Evolutionary conservation across 345 rosid species (phyloP).

Genomic region (Hypericum perforatum): DNA sequence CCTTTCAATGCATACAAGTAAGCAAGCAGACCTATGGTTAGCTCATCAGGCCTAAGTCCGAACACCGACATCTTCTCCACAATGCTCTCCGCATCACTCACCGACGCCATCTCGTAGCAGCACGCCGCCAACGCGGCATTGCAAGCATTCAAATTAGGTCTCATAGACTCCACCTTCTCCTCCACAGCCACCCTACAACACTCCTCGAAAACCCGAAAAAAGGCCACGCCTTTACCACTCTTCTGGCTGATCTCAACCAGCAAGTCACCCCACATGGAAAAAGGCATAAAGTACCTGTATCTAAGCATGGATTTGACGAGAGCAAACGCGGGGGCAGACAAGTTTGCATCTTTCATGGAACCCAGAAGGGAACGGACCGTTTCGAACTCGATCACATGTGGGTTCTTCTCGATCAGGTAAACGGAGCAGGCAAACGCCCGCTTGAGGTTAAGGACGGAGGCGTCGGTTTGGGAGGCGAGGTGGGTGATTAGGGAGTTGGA

Average conservation of each 20-base stretch:
- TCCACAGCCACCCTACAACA: slow-evolving; percentile 58
- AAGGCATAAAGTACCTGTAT: slow-evolving; percentile 78
- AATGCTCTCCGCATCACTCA: slow-evolving; percentile 55
- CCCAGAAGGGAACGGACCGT: slow-evolving; percentile 39
- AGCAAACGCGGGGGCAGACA: slow-evolving; percentile 73
- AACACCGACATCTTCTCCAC: slow-evolving; percentile 63
- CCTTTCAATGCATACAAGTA: slow-evolving; percentile 83
- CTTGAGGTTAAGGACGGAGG: slow-evolving; percentile 57
- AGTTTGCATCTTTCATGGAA: slow-evolving; percentile 49
- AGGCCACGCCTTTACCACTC: slow-evolving; percentile 36
- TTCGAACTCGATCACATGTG: slow-evolving; percentile 41
- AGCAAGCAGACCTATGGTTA: slow-evolving; percentile 66
- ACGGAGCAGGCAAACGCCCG: slow-evolving; percentile 87
- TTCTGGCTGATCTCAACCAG: slow-evolving; percentile 47
- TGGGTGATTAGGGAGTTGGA: slow-evolving; percentile 60
- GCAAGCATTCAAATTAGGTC: slow-evolving; percentile 58
- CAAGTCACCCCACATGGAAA: slow-evolving; percentile 56
- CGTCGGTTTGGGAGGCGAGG: slow-evolving; percentile 35
- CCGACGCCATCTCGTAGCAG: slow-evolving; percentile 47
- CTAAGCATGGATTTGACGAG: slow-evolving; percentile 62
- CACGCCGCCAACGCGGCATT: slow-evolving; percentile 71
- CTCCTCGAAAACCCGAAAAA: slow-evolving; percentile 59
- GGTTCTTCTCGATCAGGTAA: slow-evolving; percentile 57
- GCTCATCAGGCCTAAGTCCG: slow-evolving; percentile 63
- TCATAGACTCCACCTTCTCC: slow-evolving; percentile 66